Evolutionary conservation across 192 early-diverging fungal species (phyloP).

Genomic region (Linnemannia zychae): DNA sequence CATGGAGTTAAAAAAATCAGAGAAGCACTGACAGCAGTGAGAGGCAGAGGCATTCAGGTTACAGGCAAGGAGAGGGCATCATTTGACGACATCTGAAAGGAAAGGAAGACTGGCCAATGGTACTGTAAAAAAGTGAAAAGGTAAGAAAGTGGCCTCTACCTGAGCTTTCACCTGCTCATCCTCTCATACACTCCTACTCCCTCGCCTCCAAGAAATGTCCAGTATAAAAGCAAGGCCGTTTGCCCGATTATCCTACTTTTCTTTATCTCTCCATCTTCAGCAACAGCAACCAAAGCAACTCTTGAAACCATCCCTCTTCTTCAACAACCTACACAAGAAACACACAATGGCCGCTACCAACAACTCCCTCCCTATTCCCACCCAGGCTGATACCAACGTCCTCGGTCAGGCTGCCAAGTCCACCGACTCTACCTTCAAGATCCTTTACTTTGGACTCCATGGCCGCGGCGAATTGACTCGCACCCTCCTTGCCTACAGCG

Average conservation of each 20-base stretch:
- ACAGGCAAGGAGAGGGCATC: not conserved
- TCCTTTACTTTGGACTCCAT: slow-evolving; percentile 43
- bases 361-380: slow-evolving; percentile 25
- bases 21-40: not conserved
- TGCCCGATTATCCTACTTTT: not conserved
- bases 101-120: not conserved
- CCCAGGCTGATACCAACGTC: slow-evolving; percentile 17
- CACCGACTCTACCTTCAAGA: slow-evolving; percentile 29
- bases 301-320: not conserved
- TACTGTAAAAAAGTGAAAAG: not conserved
- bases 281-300: not conserved
- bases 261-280: not conserved
- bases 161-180: not conserved
- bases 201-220: not conserved
- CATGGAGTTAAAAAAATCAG: not conserved
- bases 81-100: slow-evolving; percentile 26
- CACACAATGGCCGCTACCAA: slow-evolving; percentile 12
- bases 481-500: slow-evolving; percentile 17
- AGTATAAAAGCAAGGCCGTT: slow-evolving; percentile 21
- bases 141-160: not conserved
- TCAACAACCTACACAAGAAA: slow-evolving; percentile 7
- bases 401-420: slow-evolving; percentile 19
- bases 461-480: slow-evolving; percentile 44
- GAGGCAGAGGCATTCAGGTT: too few relatives aligned
- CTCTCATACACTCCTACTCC: not conserved